Base-by-base conservation (phyloP, 2,329 filamentous ascomycete species). In the Elsinoe fawcettii region DNA sequence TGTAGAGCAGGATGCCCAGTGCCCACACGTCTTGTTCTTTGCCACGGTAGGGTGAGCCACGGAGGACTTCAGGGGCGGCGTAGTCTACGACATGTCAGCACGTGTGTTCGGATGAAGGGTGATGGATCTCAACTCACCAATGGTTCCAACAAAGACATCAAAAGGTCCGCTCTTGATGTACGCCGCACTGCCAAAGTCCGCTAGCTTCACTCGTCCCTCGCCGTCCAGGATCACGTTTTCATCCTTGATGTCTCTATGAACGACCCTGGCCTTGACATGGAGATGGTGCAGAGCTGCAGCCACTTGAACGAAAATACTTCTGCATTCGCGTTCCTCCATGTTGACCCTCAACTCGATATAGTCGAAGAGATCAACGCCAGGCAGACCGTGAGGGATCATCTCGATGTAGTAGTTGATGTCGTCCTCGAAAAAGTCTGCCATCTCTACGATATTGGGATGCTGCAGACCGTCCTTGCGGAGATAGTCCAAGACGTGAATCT, bases 21-120 rank as follows among this genome's bases (percentile, higher is more conserved):
- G 93, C 93, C 93, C 93, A 99, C 27, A 99, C 90, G 68, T 99
- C 93, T 76, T 99, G 93, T 71, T 96, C 92, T 73, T 95, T 96
- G 67, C 93, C 93, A 63, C 87, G 83, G 73, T 99, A 99, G 14
- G 91, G 87, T 65, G 86, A 87, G 49, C 93, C 93, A 58, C 90
- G 90, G 51, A 99, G 80, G 56, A 99, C 93, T 75, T 99, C 93
- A n/a, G 93, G 93, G 5, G 93, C 93, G 46, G 93, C 93, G 73
- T 99, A 99, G 76, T 99, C 93, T 96, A 62, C 44, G 20, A 20
- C 20, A 18, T 55, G 49, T 34, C 8, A 49, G 27, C 14, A 14
- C 5, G 30, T 8, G 23, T 43, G 20, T 9, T 7, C n/a, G 25
- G 22, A 22, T 22, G 25, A 4, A 34, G 1, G 22, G 12, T 49